Evolutionary conservation across 805 yeast species (phyloP), one percentile per base, ranked within the genome.

Genomic region (Clavispora santaluciae): DNA sequence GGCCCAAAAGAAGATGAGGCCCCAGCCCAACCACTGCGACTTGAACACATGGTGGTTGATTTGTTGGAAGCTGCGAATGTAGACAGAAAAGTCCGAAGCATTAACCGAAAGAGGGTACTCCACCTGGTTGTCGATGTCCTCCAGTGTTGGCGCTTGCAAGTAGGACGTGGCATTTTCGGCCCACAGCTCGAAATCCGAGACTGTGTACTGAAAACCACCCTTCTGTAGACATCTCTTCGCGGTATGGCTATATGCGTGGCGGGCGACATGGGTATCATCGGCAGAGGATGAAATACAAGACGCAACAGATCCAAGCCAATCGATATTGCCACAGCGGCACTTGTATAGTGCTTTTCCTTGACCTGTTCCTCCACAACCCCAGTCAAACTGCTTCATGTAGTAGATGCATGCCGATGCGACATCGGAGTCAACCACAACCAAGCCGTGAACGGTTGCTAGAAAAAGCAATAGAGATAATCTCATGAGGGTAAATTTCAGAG

Each of bases 331-430:
- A 40, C 54, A 50, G n/a, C 52, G 43, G 36, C 54, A 50, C 45
- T 35, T 40, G 39, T 50, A 50, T 48, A 50, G 42, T 15, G 40
- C 41, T 22, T 40, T 42, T 38, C 54, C 52, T 38, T 50, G 54
- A 33, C 54, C 54, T 9, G 54, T 38, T 29, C 54, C 54, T 3
- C 52, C 54, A 31, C 54, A 50, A 22, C 54, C 54, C 54, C 54
- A 50, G 34, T 50, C 39, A 33, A 48, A 50, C 39, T 38, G 37
- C 35, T 46, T 48, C 49, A 48, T 43, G 42, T 48, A 48, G 38
- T 50, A 50, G 16, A 50, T 39, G 30, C 54, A 50, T 13, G 54
- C 45, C 16, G 52, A 48, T 7, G 54, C 52, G 20, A 50, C 47
- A 8, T 51, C 33, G 9, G 54, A 50, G 38, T 50, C 54, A 16